These are phyloP conservation scores for Trichoderma simmonsii DNA, from an alignment of 2,329 filamentous ascomycete genomes.

Conservation along the genomic window DNA sequence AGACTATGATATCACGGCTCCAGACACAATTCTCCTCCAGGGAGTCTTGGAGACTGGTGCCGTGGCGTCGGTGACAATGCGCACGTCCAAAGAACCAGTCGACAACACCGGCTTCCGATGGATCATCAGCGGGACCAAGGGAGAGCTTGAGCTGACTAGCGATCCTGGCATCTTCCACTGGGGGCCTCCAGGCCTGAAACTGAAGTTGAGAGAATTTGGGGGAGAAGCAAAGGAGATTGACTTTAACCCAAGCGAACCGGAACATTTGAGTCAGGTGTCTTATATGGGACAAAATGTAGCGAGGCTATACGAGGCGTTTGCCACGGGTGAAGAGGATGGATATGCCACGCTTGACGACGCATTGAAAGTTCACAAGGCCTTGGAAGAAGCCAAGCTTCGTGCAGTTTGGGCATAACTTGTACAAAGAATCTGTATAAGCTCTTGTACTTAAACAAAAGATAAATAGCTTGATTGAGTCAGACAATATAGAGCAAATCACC, in stretches of 20 bases:
- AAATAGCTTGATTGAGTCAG: neutral
- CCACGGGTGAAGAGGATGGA: neutral
- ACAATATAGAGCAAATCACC: neutral
- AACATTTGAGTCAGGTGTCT: conserved; percentile 1
- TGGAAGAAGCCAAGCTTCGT: neutral
- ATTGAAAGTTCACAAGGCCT: neutral
- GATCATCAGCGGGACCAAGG: conserved; percentile 3
- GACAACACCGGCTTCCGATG: conserved; percentile 4
- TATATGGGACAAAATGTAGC: neutral
- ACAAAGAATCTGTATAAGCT: neutral
- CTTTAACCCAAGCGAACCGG: neutral
- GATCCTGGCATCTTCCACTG: conserved; percentile 7
- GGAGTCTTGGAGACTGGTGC: conserved; percentile 6
- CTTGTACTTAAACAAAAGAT: neutral
- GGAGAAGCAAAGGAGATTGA: conserved; percentile 5
- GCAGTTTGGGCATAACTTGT: neutral
- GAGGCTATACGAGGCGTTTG: conserved; percentile 2
- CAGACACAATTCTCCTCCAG: neutral
- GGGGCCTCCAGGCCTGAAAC: neutral
- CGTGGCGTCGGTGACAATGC: neutral
- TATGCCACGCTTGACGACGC: neutral
- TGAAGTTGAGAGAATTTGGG: neutral
- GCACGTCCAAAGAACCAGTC: neutral
- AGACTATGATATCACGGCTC: neutral
- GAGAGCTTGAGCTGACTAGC: neutral